These are phyloP conservation scores for Rhizopogon sp. DNA, from an alignment of 768 basidiomycete species.

Conservation along the genomic window DNA sequence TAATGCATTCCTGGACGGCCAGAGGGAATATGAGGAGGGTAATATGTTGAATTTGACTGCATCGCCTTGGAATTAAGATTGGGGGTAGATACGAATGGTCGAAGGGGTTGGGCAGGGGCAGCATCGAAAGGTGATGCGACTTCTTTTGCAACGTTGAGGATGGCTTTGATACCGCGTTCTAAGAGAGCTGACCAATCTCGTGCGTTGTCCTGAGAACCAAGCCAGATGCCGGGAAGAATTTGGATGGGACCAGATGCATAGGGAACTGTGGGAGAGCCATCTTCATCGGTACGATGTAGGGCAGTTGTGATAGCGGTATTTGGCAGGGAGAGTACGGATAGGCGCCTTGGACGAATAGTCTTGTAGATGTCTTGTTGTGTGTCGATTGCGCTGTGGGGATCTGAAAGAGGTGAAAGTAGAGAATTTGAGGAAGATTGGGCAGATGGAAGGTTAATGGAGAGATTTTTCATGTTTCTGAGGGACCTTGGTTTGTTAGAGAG, in stretches of 20 bases:
- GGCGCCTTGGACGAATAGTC: conserved; percentile 45
- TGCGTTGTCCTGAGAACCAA: conserved; percentile 91
- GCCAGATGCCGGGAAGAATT: conserved; percentile 81
- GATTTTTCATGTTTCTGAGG: conserved; percentile 68
- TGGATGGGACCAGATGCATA: conserved; percentile 81
- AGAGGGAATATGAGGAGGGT: conserved; percentile 58
- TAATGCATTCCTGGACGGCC: conserved; percentile 82
- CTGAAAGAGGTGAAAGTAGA: conserved; percentile 27
- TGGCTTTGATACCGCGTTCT: conserved; percentile 68
- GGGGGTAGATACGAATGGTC: conserved; percentile 65
- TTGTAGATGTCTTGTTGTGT: conserved; percentile 24
- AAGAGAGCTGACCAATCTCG: conserved; percentile 71
- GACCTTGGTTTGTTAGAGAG: conserved; percentile 34
- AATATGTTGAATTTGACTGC: conserved; percentile 47
- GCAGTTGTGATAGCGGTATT: conserved; percentile 43
- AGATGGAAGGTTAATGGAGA: conserved; percentile 65
- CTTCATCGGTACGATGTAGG: conserved; percentile 63
- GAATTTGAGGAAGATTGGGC: conserved; percentile 55
- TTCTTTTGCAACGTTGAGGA: conserved; percentile 93
- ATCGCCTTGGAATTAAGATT: conserved; percentile 41
- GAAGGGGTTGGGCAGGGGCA: conserved; percentile 40
- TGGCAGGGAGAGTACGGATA: conserved; percentile 69
- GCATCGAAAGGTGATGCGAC: conserved; percentile 69
- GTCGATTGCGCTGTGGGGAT: conserved; percentile 28
- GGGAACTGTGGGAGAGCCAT: conserved; percentile 53